A percentile compares a stretch with the other conserved stretches of the same genome.
Conservation (phyloP, 495 filamentous ascomycete species). For the Podospora anserina region DNA sequence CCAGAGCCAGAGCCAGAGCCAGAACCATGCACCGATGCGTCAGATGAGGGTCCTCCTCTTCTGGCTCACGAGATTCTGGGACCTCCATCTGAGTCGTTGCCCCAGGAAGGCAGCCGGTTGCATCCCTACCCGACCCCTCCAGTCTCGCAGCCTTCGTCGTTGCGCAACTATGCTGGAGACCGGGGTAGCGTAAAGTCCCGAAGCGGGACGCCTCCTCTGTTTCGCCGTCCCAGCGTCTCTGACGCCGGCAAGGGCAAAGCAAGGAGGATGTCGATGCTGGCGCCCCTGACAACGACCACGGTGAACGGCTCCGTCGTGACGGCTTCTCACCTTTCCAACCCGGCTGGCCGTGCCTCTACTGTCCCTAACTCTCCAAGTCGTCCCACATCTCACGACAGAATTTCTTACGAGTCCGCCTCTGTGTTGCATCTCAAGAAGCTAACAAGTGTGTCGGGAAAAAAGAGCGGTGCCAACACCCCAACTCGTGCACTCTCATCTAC, state of each 20-base stretch:
- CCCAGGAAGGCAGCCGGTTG: slow-evolving; percentile 33
- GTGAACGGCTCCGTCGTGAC: slow-evolving; percentile 63
- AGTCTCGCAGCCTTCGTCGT: slow-evolving; percentile 53
- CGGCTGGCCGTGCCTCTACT: slow-evolving; percentile 56
- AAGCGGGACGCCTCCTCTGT: slow-evolving; percentile 25
- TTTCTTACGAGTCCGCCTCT: slow-evolving; percentile 56
- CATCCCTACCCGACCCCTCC: slow-evolving; percentile 58
- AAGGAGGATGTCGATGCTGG: slow-evolving; percentile 50
- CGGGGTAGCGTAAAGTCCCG: slow-evolving; percentile 42
- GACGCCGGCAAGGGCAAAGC: slow-evolving; percentile 40
- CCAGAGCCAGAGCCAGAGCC: slow-evolving; percentile 5
- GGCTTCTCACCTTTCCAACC: slow-evolving; percentile 74
- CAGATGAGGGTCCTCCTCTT: slow-evolving; percentile 50
- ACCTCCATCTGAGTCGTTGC: slow-evolving; percentile 33
- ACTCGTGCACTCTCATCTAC: slow-evolving; percentile 73
- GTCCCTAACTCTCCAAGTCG: slow-evolving; percentile 54
- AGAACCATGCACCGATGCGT: slow-evolving; percentile 25
- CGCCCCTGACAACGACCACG: slow-evolving; percentile 60
- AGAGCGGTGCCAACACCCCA: slow-evolving; percentile 87
- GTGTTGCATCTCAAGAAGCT: slow-evolving; percentile 76
- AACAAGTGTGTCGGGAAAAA: slow-evolving; percentile 72
- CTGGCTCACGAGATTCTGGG: slow-evolving; percentile 48
- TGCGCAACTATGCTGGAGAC: slow-evolving; percentile 48
- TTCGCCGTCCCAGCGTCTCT: slow-evolving; percentile 42
- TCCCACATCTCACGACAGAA: slow-evolving; percentile 49